These are phyloP conservation scores for Huntiella bhutanensis DNA, from an alignment of 2,329 filamentous ascomycete species.

Conservation along the genomic window DNA sequence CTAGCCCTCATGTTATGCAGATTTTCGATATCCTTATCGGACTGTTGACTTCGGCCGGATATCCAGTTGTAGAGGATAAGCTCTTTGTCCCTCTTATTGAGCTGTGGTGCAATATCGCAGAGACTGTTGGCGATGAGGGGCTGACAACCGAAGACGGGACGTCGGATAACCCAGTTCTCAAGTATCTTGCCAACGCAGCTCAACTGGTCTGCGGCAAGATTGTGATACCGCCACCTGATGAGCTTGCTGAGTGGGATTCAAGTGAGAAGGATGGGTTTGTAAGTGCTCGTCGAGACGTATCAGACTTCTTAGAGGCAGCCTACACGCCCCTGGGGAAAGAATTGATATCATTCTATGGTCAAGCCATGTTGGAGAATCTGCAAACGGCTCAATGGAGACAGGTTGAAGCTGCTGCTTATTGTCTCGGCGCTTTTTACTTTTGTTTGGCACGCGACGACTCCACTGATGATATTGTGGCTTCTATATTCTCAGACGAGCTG, in stretches of 20 bases:
- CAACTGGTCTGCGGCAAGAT: constrained; percentile 51
- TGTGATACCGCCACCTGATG: constrained; percentile 40
- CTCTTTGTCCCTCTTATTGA: constrained; percentile 58
- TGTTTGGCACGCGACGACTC: constrained; percentile 38
- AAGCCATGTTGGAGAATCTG: constrained; percentile 27
- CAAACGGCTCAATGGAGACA: constrained; percentile 30
- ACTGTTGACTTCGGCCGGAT: constrained; percentile 45
- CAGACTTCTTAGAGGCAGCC: constrained; percentile 54
- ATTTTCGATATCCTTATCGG: constrained; percentile 42
- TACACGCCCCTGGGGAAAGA: constrained; percentile 41
- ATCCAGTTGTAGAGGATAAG: constrained; percentile 52
- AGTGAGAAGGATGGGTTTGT: constrained; percentile 48
- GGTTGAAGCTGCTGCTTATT: constrained; percentile 42
- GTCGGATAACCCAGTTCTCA: constrained; percentile 16
- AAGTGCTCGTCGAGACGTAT: constrained; percentile 60
- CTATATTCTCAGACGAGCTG: constrained; percentile 38
- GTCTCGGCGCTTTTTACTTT: constrained; percentile 48
- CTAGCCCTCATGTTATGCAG: constrained; percentile 29
- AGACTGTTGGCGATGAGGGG: constrained; percentile 42
- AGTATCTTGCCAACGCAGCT: constrained; percentile 27
- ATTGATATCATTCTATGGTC: constrained; percentile 37
- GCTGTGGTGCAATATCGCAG: constrained; percentile 64
- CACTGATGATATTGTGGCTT: constrained; percentile 38
- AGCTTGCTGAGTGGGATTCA: constrained; percentile 48
- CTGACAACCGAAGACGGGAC: constrained; percentile 30